phyloP scores from a whole-genome alignment of 208 protist species.

The Phytomonas francai region DNA sequence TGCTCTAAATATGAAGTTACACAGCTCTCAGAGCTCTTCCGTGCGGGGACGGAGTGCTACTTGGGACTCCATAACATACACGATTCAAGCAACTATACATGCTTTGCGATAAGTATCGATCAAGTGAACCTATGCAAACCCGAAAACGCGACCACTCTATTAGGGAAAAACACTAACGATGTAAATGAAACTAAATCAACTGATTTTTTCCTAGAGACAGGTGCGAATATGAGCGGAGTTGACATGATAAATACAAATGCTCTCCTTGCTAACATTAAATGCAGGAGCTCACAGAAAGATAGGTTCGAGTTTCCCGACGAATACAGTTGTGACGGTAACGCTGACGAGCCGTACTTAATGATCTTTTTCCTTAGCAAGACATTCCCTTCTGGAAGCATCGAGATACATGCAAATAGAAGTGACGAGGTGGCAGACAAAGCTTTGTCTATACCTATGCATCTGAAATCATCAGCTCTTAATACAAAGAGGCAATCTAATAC shows the following conservation, averaged over 20 bases:
- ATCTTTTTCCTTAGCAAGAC: not conserved
- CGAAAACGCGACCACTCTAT: not conserved
- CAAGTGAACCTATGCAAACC: not conserved
- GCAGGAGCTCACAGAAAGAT: not conserved
- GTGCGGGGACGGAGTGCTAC: not conserved
- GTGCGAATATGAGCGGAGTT: not conserved
- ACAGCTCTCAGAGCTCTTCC: not conserved
- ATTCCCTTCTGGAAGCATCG: not conserved
- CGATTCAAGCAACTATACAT: not conserved
- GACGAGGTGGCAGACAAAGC: not conserved
- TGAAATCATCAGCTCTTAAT: not conserved
- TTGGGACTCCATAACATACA: not conserved
- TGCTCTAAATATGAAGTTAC: not conserved
- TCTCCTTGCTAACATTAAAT: not conserved
- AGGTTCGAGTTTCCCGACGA: not conserved
- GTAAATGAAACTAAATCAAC: not conserved
- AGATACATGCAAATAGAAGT: not conserved
- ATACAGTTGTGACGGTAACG: not conserved
- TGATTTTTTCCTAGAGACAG: not conserved
- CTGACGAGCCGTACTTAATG: not conserved
- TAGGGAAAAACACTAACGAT: not conserved
- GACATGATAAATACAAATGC: not conserved
- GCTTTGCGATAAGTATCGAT: not conserved
- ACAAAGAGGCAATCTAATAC: not conserved
- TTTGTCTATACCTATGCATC: not conserved